Conservation (phyloP, 73 alveolate genomes). For the Loxodes magnus region DNA sequence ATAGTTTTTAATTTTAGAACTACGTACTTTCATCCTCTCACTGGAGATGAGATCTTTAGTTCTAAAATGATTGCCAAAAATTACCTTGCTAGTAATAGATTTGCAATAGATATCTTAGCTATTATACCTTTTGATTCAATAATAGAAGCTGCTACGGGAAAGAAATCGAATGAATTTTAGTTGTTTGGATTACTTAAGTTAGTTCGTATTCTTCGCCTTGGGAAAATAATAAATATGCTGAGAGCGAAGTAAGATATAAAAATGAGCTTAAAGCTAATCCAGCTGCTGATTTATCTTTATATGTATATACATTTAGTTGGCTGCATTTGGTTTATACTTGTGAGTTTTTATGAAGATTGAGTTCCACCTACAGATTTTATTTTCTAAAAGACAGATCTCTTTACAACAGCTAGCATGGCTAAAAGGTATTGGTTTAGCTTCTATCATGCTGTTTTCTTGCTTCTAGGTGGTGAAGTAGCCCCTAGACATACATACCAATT, state of each 20-base stretch:
- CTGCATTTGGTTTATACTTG: conserved; percentile 24
- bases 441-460: conserved; percentile 21
- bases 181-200: conserved; percentile 4
- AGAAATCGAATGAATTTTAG: neutral
- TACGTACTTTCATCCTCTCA: conserved; percentile 6
- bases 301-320: conserved; percentile 20
- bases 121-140: conserved; percentile 13
- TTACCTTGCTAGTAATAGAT: conserved; percentile 20
- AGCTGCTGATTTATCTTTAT: conserved; percentile 13
- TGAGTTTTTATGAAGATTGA: neutral
- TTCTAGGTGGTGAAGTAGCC: conserved; percentile 39
- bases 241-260: conserved; percentile 26
- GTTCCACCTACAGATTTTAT: conserved; percentile 8
- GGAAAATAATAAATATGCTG: conserved; percentile 25
- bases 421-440: conserved; percentile 18
- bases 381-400: neutral
- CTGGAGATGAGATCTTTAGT: conserved; percentile 40
- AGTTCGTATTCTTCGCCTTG: conserved; percentile 20
- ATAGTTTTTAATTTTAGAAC: conserved; percentile 47
- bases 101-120: conserved; percentile 31
- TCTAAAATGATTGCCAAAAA: conserved; percentile 19
- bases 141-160: neutral
- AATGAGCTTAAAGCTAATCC: conserved; percentile 12
- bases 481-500: conserved; percentile 24
- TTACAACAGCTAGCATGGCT: neutral